A percentile compares a stretch with the other conserved stretches of the same genome.
Conservation (phyloP, 768 basidiomycete genomes). For the Leucocoprinus leucothites region DNA sequence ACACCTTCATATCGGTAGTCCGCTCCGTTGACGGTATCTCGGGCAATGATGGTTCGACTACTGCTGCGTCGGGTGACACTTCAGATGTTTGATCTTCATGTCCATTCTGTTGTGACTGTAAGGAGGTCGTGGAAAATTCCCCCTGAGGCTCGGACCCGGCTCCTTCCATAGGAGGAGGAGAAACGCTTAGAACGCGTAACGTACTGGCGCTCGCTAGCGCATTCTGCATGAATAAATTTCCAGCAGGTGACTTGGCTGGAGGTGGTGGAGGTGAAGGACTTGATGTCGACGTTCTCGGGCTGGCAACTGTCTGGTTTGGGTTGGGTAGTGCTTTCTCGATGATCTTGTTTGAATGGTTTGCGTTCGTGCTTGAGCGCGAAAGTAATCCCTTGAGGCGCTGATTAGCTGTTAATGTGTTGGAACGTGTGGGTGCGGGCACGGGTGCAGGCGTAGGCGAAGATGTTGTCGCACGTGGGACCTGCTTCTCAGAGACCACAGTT, state of each 20-base stretch:
- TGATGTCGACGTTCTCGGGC: slow-evolving; percentile 25
- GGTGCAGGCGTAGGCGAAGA: slow-evolving; percentile 9
- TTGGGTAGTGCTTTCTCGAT: slow-evolving; percentile 1
- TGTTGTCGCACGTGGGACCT: slow-evolving; percentile 36
- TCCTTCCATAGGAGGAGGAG: slow-evolving; percentile 2
- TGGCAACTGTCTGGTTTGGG: slow-evolving; percentile 17
- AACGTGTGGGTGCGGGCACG: slow-evolving; percentile 26
- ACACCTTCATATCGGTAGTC: neutral
- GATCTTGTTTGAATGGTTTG: slow-evolving; percentile 24
- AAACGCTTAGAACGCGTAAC: slow-evolving; percentile 3
- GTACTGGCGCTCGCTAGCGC: slow-evolving; percentile 5
- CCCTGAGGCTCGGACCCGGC: neutral
- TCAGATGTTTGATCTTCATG: neutral
- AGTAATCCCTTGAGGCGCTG: slow-evolving; percentile 45
- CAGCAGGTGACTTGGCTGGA: slow-evolving; percentile 18
- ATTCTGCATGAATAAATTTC: slow-evolving; percentile 3
- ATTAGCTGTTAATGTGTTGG: slow-evolving; percentile 41
- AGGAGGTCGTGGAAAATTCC: neutral
- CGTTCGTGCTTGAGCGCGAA: slow-evolving; percentile 31
- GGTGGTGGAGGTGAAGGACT: slow-evolving; percentile 22
- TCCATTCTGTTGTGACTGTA: neutral
- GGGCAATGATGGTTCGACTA: neutral
- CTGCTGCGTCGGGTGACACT: neutral
- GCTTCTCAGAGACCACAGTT: slow-evolving; percentile 81
- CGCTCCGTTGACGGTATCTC: neutral